phyloP scores from a whole-genome alignment of 73 alveolate species.

The Paraurostyla sp. region DNA sequence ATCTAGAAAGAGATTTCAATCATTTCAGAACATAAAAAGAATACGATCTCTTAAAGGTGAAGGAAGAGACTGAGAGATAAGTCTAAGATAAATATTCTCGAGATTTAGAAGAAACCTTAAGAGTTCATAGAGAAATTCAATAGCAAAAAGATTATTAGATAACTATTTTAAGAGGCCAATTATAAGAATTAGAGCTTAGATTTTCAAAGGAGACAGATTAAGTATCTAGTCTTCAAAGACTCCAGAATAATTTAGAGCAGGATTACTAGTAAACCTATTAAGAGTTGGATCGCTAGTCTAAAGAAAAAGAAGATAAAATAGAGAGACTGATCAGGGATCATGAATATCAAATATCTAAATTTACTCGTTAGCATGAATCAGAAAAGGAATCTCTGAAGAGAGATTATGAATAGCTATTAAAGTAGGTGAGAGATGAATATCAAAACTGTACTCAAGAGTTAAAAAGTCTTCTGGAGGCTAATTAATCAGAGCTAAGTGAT shows the following conservation, averaged over 20 bases:
- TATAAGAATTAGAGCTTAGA: not conserved
- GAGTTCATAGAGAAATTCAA: not conserved
- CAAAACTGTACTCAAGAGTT: not conserved
- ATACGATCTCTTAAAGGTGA: not conserved
- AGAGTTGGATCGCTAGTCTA: slow-evolving; percentile 9
- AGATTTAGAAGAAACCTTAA: not conserved
- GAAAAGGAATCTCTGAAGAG: slow-evolving; percentile 33
- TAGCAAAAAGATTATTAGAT: slow-evolving; percentile 14
- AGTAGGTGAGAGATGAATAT: slow-evolving; percentile 7
- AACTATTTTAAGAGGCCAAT: not conserved
- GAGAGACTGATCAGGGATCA: slow-evolving; percentile 9
- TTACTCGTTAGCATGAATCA: not conserved
- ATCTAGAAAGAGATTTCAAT: slow-evolving; percentile 40
- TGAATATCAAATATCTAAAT: slow-evolving; percentile 23
- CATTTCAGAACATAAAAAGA: not conserved
- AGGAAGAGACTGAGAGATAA: not conserved
- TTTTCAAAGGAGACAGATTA: not conserved
- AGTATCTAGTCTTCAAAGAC: not conserved
- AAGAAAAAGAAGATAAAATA: not conserved
- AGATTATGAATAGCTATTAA: slow-evolving; percentile 26
- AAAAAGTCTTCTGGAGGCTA: slow-evolving; percentile 12
- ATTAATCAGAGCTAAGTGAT: not conserved
- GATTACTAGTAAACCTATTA: slow-evolving; percentile 8
- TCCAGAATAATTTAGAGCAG: not conserved
- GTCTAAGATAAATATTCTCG: not conserved